Evolutionary conservation across 805 yeast genomes (phyloP).

Genomic region (Hanseniaspora guilliermondii): DNA sequence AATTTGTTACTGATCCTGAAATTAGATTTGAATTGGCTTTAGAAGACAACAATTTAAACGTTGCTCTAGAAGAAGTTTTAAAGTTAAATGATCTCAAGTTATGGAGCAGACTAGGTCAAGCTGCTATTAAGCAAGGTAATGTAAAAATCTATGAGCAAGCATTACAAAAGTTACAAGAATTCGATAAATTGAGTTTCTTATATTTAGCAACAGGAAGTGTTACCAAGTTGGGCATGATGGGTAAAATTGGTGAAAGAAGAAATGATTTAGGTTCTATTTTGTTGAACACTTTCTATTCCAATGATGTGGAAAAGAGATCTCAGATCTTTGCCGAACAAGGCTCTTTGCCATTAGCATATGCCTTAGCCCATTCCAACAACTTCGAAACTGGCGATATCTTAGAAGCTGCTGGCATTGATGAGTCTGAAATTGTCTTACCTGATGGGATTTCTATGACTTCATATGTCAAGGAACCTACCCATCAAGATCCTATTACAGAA

Average conservation of each 20-base stretch:
- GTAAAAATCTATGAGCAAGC: conserved; percentile 72
- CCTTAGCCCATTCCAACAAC: conserved; percentile 81
- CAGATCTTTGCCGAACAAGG: conserved; percentile 66
- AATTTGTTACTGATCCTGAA: conserved; percentile 92
- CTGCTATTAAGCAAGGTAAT: conserved; percentile 84
- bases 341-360: conserved; percentile 77
- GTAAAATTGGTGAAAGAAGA: conserved; percentile 76
- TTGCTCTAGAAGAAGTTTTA: conserved; percentile 82
- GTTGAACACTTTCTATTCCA: conserved; percentile 68
- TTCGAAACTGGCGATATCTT: conserved; percentile 62
- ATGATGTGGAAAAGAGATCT: conserved; percentile 64
- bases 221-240: conserved; percentile 69
- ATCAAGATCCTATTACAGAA: conserved; percentile 36
- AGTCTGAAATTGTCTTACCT: conserved; percentile 54
- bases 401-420: conserved; percentile 54
- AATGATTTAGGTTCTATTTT: conserved; percentile 68
- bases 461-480: conserved; percentile 37
- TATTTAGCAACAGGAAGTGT: conserved; percentile 75
- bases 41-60: conserved; percentile 78
- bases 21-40: conserved; percentile 90
- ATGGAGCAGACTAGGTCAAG: conserved; percentile 76
- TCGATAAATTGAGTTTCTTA: conserved; percentile 81
- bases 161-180: conserved; percentile 72
- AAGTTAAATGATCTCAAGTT: conserved; percentile 51
- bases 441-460: conserved; percentile 32